Evolutionary conservation across 768 basidiomycete species (phyloP).

Genomic region (Rhodotorula diobovata): DNA sequence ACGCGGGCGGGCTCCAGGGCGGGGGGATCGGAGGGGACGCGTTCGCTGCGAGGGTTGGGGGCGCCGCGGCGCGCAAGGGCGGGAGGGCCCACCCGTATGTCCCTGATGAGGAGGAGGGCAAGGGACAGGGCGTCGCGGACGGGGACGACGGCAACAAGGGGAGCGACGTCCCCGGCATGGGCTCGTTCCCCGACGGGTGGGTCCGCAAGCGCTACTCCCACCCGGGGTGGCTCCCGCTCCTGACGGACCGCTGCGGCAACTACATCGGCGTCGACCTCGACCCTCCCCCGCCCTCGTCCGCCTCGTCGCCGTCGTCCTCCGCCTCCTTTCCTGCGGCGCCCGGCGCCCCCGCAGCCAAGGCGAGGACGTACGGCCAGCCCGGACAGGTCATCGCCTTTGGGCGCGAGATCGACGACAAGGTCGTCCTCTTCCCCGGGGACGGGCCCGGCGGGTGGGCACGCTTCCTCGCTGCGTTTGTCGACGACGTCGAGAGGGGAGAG

Average conservation of each 20-base stretch:
- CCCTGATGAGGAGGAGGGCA: background rate
- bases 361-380: conserved; percentile 54
- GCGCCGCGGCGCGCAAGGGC: background rate
- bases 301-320: background rate
- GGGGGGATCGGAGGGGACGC: conserved; percentile 67
- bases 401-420: conserved; percentile 97
- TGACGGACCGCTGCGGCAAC: conserved; percentile 89
- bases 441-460: conserved; percentile 88
- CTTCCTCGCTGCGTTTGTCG: conserved; percentile 85
- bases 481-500: conserved; percentile 85
- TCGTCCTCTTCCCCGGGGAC: conserved; percentile 88
- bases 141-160: background rate
- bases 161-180: conserved; percentile 58
- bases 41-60: conserved; percentile 52
- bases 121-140: background rate
- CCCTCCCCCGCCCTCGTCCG: conserved; percentile 50
- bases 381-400: conserved; percentile 98
- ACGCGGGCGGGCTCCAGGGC: conserved; percentile 69
- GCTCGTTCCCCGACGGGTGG: conserved; percentile 83
- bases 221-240: conserved; percentile 92
- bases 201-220: conserved; percentile 84
- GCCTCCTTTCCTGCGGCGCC: background rate
- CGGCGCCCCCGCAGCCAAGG: background rate
- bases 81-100: conserved; percentile 12
- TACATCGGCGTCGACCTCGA: conserved; percentile 94